phyloP scores from a whole-genome alignment of 768 basidiomycete species.

The Postia placenta region DNA sequence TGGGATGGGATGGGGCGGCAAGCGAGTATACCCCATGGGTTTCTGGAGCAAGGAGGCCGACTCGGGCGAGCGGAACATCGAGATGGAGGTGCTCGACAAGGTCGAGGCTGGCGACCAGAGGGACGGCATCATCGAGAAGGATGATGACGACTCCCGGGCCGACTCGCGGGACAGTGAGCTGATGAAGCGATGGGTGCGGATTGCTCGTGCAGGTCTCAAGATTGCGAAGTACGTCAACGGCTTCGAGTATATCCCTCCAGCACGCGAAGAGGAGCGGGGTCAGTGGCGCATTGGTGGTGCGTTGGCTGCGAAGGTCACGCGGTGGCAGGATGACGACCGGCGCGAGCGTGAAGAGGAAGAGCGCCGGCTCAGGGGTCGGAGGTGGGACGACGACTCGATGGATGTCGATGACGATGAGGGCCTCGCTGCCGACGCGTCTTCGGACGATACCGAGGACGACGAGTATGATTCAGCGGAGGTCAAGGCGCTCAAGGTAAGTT shows the following conservation, averaged over 20 bases:
- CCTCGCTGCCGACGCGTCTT: constrained; percentile 42
- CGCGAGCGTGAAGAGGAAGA: constrained; percentile 67
- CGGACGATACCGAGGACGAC: constrained; percentile 43
- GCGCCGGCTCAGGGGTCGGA: constrained; percentile 49
- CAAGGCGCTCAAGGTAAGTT: constrained; percentile 69
- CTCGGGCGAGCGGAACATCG: constrained; percentile 50
- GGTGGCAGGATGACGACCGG: constrained; percentile 67
- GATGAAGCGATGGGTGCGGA: constrained; percentile 66
- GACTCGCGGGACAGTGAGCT: constrained; percentile 22
- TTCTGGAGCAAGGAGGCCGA: constrained; percentile 69
- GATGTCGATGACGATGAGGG: constrained; percentile 59
- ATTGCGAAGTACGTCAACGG: constrained; percentile 71
- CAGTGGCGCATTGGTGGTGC: constrained; percentile 60
- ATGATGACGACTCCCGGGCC: constrained; percentile 30
- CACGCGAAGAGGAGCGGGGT: constrained; percentile 39
- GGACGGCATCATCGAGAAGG: constrained; percentile 81
- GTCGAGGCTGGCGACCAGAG: constrained; percentile 49
- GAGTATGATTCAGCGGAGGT: constrained; percentile 69
- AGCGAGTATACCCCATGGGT: constrained; percentile 86
- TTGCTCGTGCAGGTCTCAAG: constrained; percentile 62
- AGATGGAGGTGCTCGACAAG: constrained; percentile 75
- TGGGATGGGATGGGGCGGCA: constrained; percentile 94
- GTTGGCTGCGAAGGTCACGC: constrained; percentile 60
- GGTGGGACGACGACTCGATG: constrained; percentile 65
- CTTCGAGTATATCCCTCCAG: constrained; percentile 43